A percentile compares a stretch with the other conserved stretches of the same genome.
Conservation (phyloP, 2,329 filamentous ascomycete genomes). For the Xylaria arbuscula region DNA sequence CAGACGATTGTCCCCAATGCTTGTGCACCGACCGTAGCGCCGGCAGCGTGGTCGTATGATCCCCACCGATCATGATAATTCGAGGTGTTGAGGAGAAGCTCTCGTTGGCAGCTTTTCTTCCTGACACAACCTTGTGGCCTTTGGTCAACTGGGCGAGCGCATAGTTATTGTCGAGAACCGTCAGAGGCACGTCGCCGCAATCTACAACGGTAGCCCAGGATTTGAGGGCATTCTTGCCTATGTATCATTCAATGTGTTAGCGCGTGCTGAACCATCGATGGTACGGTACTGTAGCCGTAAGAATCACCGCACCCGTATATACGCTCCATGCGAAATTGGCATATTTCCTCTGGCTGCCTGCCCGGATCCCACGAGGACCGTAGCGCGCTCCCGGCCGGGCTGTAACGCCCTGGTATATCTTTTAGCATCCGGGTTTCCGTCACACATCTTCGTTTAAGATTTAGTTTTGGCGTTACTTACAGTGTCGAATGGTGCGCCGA, state of each 20-base stretch:
- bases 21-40: slow-evolving; percentile 69
- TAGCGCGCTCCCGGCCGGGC: slow-evolving; percentile 53
- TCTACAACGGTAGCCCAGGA: slow-evolving; percentile 81
- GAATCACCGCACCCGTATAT: slow-evolving; percentile 57
- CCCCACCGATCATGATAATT: slow-evolving; percentile 72
- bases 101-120: slow-evolving; percentile 55
- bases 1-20: slow-evolving; percentile 68
- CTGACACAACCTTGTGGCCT: slow-evolving; percentile 61
- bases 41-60: slow-evolving; percentile 72
- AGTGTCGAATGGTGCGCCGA: slow-evolving; percentile 64
- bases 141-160: slow-evolving; percentile 80
- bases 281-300: background rate
- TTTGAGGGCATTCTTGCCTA: slow-evolving; percentile 70
- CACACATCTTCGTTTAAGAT: background rate
- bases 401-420: slow-evolving; percentile 45
- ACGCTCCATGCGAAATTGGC: slow-evolving; percentile 53
- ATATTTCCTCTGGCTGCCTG: slow-evolving; percentile 48
- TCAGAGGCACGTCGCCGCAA: slow-evolving; percentile 82
- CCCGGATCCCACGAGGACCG: slow-evolving; percentile 51
- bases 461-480: slow-evolving; percentile 40
- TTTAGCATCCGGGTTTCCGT: slow-evolving; percentile 18
- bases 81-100: slow-evolving; percentile 59
- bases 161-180: slow-evolving; percentile 79
- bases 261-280: background rate
- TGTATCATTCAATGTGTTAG: background rate